phyloP scores from a whole-genome alignment of 495 filamentous ascomycete species.

The Polyplosphaeria fusca region DNA sequence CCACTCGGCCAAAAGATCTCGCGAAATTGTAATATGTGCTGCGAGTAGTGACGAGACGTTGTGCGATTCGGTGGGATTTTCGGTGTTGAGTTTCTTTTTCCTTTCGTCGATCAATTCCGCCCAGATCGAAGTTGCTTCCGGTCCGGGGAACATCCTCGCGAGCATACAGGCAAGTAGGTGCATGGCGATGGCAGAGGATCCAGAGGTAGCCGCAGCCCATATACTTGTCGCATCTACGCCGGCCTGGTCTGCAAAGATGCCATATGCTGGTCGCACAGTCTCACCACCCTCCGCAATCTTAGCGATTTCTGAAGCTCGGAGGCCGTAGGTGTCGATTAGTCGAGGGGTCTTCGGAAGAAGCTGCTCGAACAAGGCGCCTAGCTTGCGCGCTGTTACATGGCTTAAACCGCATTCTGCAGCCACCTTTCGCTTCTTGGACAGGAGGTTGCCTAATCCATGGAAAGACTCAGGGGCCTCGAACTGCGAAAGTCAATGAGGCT shows the following conservation, averaged over 20 bases:
- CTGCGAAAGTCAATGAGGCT: too few relatives aligned
- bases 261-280: background rate
- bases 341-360: conserved; percentile 17
- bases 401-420: conserved; percentile 35
- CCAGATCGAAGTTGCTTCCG: background rate
- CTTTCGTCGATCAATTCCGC: background rate
- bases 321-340: conserved; percentile 1
- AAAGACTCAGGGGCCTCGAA: conserved; percentile 38
- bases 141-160: background rate
- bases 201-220: background rate
- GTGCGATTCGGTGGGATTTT: background rate
- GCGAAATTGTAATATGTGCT: background rate
- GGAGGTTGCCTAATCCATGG: conserved; percentile 25
- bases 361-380: conserved; percentile 39
- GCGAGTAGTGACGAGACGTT: background rate
- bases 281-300: background rate
- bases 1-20: background rate
- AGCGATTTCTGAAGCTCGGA: background rate
- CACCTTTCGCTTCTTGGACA: conserved; percentile 29
- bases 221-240: conserved; percentile 1
- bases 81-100: background rate
- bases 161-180: conserved; percentile 7
- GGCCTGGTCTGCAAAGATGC: background rate
- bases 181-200: background rate
- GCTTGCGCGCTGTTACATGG: conserved; percentile 34